phyloP scores from a whole-genome alignment of 495 filamentous ascomycete genomes.

The Glarea lozoyensis region DNA sequence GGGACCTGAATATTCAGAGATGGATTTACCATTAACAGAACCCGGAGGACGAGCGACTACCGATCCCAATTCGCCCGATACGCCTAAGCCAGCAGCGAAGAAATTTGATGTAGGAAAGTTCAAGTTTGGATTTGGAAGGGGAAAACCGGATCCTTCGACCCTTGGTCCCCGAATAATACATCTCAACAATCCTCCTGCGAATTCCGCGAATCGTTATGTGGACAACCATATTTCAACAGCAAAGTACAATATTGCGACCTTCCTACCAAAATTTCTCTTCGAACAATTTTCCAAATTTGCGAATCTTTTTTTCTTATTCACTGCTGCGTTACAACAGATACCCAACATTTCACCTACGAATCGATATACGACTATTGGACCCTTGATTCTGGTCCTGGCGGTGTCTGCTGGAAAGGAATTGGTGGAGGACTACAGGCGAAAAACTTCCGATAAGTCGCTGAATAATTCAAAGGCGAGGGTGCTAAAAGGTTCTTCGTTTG shows the following conservation, averaged over 20 bases:
- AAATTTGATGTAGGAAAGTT: conserved; percentile 63
- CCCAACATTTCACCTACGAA: conserved; percentile 93
- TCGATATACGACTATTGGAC: conserved; percentile 90
- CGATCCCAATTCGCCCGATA: conserved; percentile 23
- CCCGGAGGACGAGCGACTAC: conserved; percentile 32
- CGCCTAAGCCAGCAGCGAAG: conserved; percentile 32
- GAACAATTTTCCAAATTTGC: conserved; percentile 99
- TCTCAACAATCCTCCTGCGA: conserved; percentile 95
- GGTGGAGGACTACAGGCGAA: conserved; percentile 88
- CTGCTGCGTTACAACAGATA: conserved; percentile 90
- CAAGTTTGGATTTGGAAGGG: conserved; percentile 88
- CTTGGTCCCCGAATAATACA: conserved; percentile 89
- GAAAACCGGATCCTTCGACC: conserved; percentile 79
- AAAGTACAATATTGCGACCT: conserved; percentile 96
- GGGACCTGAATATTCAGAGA: conserved; percentile 88
- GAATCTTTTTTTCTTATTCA: conserved; percentile 99
- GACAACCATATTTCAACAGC: conserved; percentile 96
- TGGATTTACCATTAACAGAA: conserved; percentile 94
- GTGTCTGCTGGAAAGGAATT: conserved; percentile 94
- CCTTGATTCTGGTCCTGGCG: conserved; percentile 76
- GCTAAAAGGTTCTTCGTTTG: conserved; percentile 74
- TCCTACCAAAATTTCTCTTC: conserved; percentile 94
- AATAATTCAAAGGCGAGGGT: conserved; percentile 86
- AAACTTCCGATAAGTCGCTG: conserved; percentile 74
- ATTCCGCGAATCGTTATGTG: conserved; percentile 76